These are phyloP conservation scores for Urochloa ruziziensis DNA, from an alignment of 176 grass and related monocot genomes.

Conservation along the genomic window DNA sequence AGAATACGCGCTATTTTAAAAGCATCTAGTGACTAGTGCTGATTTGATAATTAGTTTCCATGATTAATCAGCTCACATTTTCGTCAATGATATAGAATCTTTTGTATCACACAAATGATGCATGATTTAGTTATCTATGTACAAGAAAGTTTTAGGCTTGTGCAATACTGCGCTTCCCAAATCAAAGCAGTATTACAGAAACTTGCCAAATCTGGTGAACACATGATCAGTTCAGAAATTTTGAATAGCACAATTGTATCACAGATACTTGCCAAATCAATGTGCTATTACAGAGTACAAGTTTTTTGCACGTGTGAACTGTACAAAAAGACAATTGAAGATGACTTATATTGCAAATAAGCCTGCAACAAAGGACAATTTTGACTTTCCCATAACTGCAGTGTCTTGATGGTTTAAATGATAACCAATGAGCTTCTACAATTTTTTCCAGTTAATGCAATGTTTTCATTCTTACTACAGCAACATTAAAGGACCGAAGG, in stretches of 20 bases:
- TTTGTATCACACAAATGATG: background rate
- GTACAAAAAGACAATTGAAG: background rate
- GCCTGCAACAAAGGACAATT: background rate
- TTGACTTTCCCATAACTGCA: background rate
- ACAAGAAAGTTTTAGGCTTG: too few species aligned
- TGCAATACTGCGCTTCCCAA: too few species aligned
- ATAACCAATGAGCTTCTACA: background rate
- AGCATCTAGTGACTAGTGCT: background rate
- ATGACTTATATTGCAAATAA: background rate
- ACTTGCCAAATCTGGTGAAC: too few species aligned
- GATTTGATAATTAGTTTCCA: background rate
- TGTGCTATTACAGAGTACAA: background rate
- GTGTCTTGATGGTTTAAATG: background rate
- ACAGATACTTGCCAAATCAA: constrained; percentile 9
- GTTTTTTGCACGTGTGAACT: background rate
- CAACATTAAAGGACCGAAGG: background rate
- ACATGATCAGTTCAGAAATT: background rate
- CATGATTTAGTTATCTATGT: background rate
- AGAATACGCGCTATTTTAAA: background rate
- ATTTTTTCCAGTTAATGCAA: background rate
- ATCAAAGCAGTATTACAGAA: too few species aligned
- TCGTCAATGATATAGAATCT: background rate
- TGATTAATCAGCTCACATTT: background rate
- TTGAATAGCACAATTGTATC: background rate
- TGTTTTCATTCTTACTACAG: background rate